These are phyloP conservation scores for Rutstroemia sydowiana DNA, from an alignment of 2,329 filamentous ascomycete genomes.

Conservation along the genomic window DNA sequence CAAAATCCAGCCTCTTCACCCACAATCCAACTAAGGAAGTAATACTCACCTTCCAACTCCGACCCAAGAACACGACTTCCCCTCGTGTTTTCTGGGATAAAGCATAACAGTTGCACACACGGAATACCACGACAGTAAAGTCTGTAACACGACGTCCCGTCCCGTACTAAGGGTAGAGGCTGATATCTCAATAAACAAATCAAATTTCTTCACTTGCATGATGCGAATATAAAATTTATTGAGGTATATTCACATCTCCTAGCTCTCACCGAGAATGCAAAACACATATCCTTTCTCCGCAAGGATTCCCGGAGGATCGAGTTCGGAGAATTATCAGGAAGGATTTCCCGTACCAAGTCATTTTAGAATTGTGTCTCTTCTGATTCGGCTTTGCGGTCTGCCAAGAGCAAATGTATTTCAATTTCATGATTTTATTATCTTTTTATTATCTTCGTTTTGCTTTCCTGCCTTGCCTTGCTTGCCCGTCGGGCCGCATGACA, in stretches of 20 bases:
- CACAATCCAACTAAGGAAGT: conserved; percentile 3
- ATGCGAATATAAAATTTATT: not conserved
- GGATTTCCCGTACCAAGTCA: too few species aligned
- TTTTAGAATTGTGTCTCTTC: too few species aligned
- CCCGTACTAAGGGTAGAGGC: conserved; percentile 3
- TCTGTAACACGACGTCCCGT: conserved; percentile 5
- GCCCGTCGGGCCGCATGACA: not conserved
- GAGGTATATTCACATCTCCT: not conserved
- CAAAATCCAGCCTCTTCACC: not conserved
- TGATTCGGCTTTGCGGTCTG: not conserved
- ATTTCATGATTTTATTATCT: not conserved
- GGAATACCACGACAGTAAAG: conserved; percentile 4
- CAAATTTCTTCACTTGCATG: not conserved
- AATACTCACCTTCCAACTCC: not conserved
- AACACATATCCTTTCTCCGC: not conserved
- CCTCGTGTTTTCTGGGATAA: conserved; percentile 9
- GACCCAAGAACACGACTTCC: conserved; percentile 2
- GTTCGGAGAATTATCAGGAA: too few species aligned
- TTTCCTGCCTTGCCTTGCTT: not conserved
- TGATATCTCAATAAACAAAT: conserved; percentile 3
- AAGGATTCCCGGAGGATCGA: not conserved
- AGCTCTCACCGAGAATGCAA: too few species aligned
- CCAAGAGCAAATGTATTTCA: not conserved
- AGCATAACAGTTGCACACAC: conserved; percentile 1
- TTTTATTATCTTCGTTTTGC: not conserved